These are phyloP conservation scores for Diutina siamensis DNA, from an alignment of 1,139 yeast species.

Conservation along the genomic window DNA sequence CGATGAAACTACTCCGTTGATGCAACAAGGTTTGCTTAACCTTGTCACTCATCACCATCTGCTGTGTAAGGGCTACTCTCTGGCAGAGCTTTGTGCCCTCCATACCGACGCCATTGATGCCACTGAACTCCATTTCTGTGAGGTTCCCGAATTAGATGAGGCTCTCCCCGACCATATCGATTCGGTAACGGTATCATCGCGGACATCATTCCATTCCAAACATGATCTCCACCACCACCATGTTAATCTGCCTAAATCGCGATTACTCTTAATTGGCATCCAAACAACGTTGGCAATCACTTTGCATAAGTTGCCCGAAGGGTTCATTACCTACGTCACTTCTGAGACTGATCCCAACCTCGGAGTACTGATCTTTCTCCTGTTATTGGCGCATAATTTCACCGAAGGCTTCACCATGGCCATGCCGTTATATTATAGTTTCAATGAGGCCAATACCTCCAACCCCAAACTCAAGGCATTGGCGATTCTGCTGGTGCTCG, in stretches of 20 bases:
- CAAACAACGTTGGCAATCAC: conserved; percentile 86
- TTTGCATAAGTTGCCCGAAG: conserved; percentile 89
- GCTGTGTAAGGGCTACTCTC: conserved; percentile 43
- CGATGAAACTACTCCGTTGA: conserved; percentile 18
- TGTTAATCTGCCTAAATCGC: conserved; percentile 63
- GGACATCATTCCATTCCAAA: conserved; percentile 11
- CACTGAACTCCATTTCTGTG: conserved; percentile 1
- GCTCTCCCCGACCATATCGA: background rate
- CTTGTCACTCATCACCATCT: background rate
- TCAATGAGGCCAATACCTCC: conserved; percentile 15
- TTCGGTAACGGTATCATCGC: conserved; percentile 7
- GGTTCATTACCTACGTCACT: conserved; percentile 77
- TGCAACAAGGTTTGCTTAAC: conserved; percentile 12
- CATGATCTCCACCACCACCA: conserved; percentile 61
- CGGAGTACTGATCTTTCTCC: conserved; percentile 72
- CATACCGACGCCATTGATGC: background rate
- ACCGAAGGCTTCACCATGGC: conserved; percentile 97
- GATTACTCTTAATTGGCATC: conserved; percentile 71
- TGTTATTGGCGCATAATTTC: conserved; percentile 79
- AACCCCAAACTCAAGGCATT: conserved; percentile 51
- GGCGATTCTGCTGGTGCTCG: conserved; percentile 52
- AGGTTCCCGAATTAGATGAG: background rate
- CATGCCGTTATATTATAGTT: conserved; percentile 72
- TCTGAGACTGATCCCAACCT: conserved; percentile 60
- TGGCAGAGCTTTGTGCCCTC: conserved; percentile 27